phyloP scores from a whole-genome alignment of 768 basidiomycete genomes.

The Austroboletus festivus region DNA sequence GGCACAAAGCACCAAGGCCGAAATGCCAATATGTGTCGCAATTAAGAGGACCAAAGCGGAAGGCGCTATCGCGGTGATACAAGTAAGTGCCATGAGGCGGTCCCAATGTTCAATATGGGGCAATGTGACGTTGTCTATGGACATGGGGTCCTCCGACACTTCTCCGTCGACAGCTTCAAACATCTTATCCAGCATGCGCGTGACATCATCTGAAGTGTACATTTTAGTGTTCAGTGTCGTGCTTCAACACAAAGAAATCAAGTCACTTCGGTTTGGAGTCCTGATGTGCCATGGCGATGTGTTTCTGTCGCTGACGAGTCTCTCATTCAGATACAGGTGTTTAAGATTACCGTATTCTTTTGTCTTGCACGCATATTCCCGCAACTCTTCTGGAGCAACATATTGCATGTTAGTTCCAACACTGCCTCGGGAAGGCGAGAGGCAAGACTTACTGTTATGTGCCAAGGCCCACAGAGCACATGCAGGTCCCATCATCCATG shows the following conservation, averaged over 20 bases:
- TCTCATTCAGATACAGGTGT: slow-evolving; percentile 12
- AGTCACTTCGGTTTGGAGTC: slow-evolving; percentile 19
- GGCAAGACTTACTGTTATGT: slow-evolving; percentile 9
- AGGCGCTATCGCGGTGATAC: no score
- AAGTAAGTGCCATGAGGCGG: no score
- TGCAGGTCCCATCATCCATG: slow-evolving; percentile 25
- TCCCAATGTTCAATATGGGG: slow-evolving; percentile 24
- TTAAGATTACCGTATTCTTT: slow-evolving; percentile 16
- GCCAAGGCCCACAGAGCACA: slow-evolving; percentile 22
- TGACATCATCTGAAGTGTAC: slow-evolving; percentile 8
- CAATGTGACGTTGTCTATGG: slow-evolving; percentile 12
- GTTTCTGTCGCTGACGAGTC: slow-evolving; percentile 14
- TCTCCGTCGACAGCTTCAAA: slow-evolving; percentile 16
- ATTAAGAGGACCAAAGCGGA: no score
- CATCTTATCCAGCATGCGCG: slow-evolving; percentile 19
- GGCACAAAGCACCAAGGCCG: no score
- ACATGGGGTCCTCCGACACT: slow-evolving; percentile 15
- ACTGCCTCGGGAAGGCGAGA: neutral
- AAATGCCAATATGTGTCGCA: no score
- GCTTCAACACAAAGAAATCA: neutral
- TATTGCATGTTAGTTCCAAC: neutral
- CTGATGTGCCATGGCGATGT: slow-evolving; percentile 13
- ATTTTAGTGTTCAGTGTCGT: no score
- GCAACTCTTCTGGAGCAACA: slow-evolving; percentile 11
- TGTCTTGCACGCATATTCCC: slow-evolving; percentile 1